Base-by-base conservation (phyloP, 164 flowering plant genomes). In the Annona squamosa region DNA sequence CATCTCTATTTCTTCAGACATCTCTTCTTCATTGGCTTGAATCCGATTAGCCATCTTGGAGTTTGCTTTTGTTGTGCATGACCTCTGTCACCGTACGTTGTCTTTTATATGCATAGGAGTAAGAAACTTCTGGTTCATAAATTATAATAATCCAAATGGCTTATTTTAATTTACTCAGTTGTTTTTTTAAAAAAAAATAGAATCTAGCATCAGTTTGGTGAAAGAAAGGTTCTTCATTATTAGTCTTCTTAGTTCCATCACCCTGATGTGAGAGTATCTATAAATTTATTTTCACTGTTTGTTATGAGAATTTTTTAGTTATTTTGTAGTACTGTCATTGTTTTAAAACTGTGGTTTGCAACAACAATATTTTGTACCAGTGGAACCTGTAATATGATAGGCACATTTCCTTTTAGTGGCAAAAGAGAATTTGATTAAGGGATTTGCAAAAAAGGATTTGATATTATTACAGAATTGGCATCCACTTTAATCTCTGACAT, bases 21-120 rank as follows among this genome's bases (percentile, higher is more conserved):
- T 61, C 5, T 69, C 71, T 48, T 7, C 73, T 10, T 63, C 61
- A 63, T 17, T 44, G 48, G 17, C 45, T 48, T 56, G 48, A 69
- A 52, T 71, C 13, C 4, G 44, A 65, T 70, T 77, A 26, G 63
- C 74, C 75, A 76, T 77, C 74, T n/a, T 66, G 46, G 17, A 37
- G 41, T 2, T 7, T 12, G 18, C 19, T 52, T 52, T 18, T 42
- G 46, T 48, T 3, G 63, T 17, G 4, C 71, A 17, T 5, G n/a
- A 9, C 71, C 10, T 45, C 41, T 0, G 17, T 46, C 48, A 18
- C 56, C 17, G 18, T 70, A 43, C 72, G 19, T 69, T 65, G 44
- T 41, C 16, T 64, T 75, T 70, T 75, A 71, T 62, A 67, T 63
- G 2, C 19, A 48, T 41, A 48, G 43, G 18, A 16, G 4, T 46